Evolutionary conservation across 2,329 filamentous ascomycete species (phyloP).

Genomic region (Aspergillus amoenus): DNA sequence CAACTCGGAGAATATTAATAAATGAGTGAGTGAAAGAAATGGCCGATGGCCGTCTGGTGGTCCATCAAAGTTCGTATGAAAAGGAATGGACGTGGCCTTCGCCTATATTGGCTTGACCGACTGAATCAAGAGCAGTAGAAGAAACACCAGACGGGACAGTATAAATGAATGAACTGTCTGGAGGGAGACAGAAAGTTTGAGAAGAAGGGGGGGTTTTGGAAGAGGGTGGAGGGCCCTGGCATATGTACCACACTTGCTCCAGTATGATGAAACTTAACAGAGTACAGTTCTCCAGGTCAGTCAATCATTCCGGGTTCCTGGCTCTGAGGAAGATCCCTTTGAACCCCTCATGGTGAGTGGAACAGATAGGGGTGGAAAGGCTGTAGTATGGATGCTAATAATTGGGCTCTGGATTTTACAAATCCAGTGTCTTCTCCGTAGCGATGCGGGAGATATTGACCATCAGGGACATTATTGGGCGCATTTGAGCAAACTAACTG

Average conservation of each 20-base stretch:
- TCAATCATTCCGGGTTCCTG: too few relatives aligned
- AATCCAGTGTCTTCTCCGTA: too few relatives aligned
- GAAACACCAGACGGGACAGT: neutral
- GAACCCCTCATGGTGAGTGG: too few relatives aligned
- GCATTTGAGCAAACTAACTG: neutral
- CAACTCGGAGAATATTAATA: neutral
- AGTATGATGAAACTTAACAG: neutral
- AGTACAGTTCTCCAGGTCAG: neutral
- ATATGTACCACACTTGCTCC: conserved; percentile 1
- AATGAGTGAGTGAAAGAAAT: neutral
- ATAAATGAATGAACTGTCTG: neutral
- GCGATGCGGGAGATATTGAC: neutral
- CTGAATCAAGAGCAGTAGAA: neutral
- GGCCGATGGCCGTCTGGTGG: too few relatives aligned
- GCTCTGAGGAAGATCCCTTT: too few relatives aligned
- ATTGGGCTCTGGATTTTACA: too few relatives aligned
- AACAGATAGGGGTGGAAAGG: too few relatives aligned
- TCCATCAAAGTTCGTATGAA: too few relatives aligned
- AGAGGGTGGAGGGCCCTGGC: neutral
- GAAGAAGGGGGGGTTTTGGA: neutral
- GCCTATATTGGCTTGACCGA: neutral
- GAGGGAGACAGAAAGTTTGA: neutral
- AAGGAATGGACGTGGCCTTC: neutral
- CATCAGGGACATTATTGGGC: neutral
- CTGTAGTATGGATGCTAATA: too few relatives aligned